Conservation (phyloP, 2,329 filamentous ascomycete genomes). For the Tolypocladium inflatum region DNA sequence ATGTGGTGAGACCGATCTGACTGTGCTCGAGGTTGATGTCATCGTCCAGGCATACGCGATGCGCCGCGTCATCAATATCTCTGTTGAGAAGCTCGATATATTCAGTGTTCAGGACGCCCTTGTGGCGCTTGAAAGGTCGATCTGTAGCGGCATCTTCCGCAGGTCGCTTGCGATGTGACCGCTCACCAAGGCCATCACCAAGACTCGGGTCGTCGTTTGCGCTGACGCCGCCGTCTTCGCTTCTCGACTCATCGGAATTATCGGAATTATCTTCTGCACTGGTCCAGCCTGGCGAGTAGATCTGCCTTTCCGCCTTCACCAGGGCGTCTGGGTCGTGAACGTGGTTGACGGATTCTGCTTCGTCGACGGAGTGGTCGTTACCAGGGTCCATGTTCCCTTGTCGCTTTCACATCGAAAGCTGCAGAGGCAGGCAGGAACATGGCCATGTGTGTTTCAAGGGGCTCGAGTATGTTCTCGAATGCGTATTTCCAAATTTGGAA, state of each 20-base stretch:
- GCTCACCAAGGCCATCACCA: conserved; percentile 3
- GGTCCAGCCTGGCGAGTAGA: background rate
- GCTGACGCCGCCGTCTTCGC: conserved; percentile 1
- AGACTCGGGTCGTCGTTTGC: background rate
- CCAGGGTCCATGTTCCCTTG: conserved; percentile 21
- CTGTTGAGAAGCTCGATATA: conserved; percentile 46
- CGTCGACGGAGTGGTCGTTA: conserved; percentile 8
- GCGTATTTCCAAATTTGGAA: background rate
- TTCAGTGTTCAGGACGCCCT: conserved; percentile 29
- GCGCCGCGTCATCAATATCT: conserved; percentile 45
- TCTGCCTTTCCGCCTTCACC: background rate
- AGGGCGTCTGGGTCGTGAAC: background rate
- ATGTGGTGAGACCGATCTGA: conserved; percentile 62
- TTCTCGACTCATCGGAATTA: background rate
- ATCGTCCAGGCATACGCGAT: conserved; percentile 21
- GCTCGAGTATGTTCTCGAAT: background rate
- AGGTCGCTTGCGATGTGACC: conserved; percentile 18
- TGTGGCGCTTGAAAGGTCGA: conserved; percentile 35
- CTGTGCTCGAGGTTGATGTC: conserved; percentile 22
- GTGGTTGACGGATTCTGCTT: conserved; percentile 1
- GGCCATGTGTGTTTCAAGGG: background rate
- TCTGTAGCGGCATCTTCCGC: conserved; percentile 11
- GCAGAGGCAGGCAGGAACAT: conserved; percentile 6
- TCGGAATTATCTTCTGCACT: background rate
- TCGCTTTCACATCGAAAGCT: conserved; percentile 10